Evolutionary conservation across 192 early-diverging fungal genomes (phyloP), one percentile per base, ranked within the genome.

Genomic region (Mortierella claussenii): DNA sequence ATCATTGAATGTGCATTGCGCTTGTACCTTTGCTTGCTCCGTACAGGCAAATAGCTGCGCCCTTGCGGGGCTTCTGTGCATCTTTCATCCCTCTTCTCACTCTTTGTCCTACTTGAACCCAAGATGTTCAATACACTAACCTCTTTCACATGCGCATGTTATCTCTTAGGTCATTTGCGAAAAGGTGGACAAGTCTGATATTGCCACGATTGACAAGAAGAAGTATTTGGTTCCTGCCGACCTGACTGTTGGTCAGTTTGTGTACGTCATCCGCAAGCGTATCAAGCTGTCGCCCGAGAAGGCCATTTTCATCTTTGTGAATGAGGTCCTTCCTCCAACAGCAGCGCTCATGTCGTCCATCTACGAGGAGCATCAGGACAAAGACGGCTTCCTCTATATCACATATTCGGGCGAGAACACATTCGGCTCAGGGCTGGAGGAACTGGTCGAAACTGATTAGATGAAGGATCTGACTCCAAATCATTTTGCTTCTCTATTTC

Each of bases 301-400:
- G 87, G 97, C 97, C 56, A 97, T 99, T 79, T 98, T 98, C 81
- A 96, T 99, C 69, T 99, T 99, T 88, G 97, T 99, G 60, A 97
- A 98, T 84, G 92, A 92, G 48, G 89, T 97, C 30, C 82, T 99
- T 32, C 97, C 97, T n/a, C 97, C 96, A 10, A 91, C 95, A 20
- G 91, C 94, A 8, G 94, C 94, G 8, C 70, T 99, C 55, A 94
- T 99, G 90, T 93, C 88, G 18, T 83, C 93, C 30, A 96, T 99
- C 55, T 99, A 99, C 78, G 92, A 95, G 54, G 95, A 99, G 76
- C 94, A 97, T 82, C 97, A 97, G 78, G 96, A 98, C 80, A 94
- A 97, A 34, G 98, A 99, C 79, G 96, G 96, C 13, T 99, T 99
- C 84, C 83, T 99, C 76, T 98, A 95, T 78, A 94, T 95, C 69